phyloP scores from a whole-genome alignment of 1,284 basidiomycete species.

The Pholiota adiposa region DNA sequence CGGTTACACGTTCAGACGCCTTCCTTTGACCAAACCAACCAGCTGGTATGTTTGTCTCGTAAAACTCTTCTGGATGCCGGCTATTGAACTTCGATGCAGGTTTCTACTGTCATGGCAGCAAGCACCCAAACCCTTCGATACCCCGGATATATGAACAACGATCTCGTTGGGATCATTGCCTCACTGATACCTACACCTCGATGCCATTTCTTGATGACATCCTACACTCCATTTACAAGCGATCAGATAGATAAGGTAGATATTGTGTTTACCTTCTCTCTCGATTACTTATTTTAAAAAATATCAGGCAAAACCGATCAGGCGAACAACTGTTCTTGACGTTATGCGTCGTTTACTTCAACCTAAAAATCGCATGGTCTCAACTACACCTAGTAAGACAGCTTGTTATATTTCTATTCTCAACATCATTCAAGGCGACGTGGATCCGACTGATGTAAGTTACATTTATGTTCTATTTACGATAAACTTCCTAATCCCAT shows the following conservation, averaged over 20 bases:
- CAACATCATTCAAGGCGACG: conserved; percentile 98
- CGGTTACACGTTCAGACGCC: conserved; percentile 90
- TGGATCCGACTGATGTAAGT: conserved; percentile 94
- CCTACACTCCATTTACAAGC: conserved; percentile 97
- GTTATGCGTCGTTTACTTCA: conserved; percentile 98
- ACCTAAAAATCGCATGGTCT: conserved; percentile 99
- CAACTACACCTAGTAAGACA: conserved; percentile 89
- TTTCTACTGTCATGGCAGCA: conserved; percentile 95
- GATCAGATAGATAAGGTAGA: conserved; percentile 92
- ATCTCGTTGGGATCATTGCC: conserved; percentile 96
- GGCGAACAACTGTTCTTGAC: conserved; percentile 94
- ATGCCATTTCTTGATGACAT: conserved; percentile 99
- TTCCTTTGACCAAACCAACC: conserved; percentile 94
- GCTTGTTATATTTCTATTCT: conserved; percentile 98
- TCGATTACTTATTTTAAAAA: conserved; percentile 9
- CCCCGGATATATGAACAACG: conserved; percentile 99
- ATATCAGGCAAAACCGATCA: conserved; percentile 80
- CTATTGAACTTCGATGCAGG: conserved; percentile 51
- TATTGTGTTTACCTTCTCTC: conserved; percentile 1
- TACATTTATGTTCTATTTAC: neutral
- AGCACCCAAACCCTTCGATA: conserved; percentile 97
- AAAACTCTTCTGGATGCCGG: neutral
- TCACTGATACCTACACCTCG: conserved; percentile 98
- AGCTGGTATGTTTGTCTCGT: conserved; percentile 62
- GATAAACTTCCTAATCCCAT: conserved; percentile 2